phyloP scores from a whole-genome alignment of 495 filamentous ascomycete species.

The Penicillium coprophilum region DNA sequence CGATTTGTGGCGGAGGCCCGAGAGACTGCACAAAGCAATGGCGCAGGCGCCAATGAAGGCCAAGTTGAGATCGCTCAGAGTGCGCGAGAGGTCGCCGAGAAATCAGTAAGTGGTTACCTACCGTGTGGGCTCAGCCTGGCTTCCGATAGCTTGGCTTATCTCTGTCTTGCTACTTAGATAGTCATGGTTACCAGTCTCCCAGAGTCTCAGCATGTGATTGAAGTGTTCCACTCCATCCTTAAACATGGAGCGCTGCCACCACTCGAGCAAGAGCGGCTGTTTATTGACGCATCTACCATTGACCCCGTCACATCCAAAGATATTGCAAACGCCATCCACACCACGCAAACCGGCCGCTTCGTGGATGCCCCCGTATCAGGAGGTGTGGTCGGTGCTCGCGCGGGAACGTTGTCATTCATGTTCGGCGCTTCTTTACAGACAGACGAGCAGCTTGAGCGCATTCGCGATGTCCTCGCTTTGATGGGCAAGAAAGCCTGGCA shows the following conservation, averaged over 20 bases:
- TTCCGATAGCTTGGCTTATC: slow-evolving; percentile 16
- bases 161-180: slow-evolving; percentile 51
- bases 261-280: slow-evolving; percentile 55
- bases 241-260: slow-evolving; percentile 40
- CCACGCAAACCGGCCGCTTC: slow-evolving; percentile 57
- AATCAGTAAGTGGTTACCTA: slow-evolving; percentile 62
- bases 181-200: slow-evolving; percentile 79
- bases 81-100: slow-evolving; percentile 63
- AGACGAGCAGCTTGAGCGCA: slow-evolving; percentile 54
- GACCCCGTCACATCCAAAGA: slow-evolving; percentile 73
- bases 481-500: slow-evolving; percentile 86
- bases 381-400: slow-evolving; percentile 77
- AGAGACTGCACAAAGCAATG: slow-evolving; percentile 33
- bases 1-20: slow-evolving; percentile 62
- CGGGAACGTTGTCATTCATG: slow-evolving; percentile 83
- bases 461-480: slow-evolving; percentile 62
- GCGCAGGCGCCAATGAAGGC: slow-evolving; percentile 36
- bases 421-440: slow-evolving; percentile 61
- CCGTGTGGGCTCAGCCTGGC: background rate
- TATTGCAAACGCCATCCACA: slow-evolving; percentile 61
- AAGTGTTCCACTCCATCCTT: slow-evolving; percentile 67
- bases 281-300: slow-evolving; percentile 85
- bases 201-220: slow-evolving; percentile 74
- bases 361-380: slow-evolving; percentile 84
- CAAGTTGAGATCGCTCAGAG: slow-evolving; percentile 57